phyloP scores from a whole-genome alignment of 495 filamentous ascomycete genomes.

The Parathielavia hyrcaniae region DNA sequence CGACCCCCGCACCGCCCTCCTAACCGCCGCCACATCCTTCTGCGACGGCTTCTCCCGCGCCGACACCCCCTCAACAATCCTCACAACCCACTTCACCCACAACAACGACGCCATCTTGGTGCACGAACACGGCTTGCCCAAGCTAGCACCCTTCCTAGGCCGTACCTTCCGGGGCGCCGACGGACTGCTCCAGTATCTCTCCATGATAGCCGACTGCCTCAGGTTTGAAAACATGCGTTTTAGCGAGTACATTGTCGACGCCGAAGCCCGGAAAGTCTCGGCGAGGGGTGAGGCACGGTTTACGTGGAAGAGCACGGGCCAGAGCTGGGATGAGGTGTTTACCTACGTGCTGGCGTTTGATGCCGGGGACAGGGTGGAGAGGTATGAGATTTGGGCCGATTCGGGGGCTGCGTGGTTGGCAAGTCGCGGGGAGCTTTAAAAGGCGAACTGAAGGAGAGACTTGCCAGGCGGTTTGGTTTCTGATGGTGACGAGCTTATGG shows the following conservation, averaged over 20 bases:
- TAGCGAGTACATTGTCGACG: slow-evolving; percentile 48
- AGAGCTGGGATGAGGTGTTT: slow-evolving; percentile 56
- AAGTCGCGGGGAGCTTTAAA: slow-evolving; percentile 38
- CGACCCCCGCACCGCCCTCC: slow-evolving; percentile 34
- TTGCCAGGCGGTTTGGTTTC: not conserved
- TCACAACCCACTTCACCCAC: slow-evolving; percentile 46
- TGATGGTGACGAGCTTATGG: not conserved
- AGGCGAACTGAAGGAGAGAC: slow-evolving; percentile 10
- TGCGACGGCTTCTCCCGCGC: slow-evolving; percentile 43
- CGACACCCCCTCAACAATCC: slow-evolving; percentile 32
- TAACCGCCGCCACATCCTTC: slow-evolving; percentile 41
- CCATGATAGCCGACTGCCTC: slow-evolving; percentile 36
- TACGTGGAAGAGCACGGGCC: slow-evolving; percentile 43
- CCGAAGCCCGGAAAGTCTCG: slow-evolving; percentile 37
- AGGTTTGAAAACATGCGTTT: slow-evolving; percentile 48
- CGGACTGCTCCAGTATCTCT: slow-evolving; percentile 47
- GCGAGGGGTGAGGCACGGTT: slow-evolving; percentile 49
- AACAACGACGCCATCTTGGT: slow-evolving; percentile 25
- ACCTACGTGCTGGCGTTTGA: slow-evolving; percentile 50
- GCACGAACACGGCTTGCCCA: slow-evolving; percentile 51
- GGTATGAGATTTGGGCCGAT: slow-evolving; percentile 60
- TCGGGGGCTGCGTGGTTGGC: slow-evolving; percentile 59
- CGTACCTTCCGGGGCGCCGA: slow-evolving; percentile 46
- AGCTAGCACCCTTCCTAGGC: slow-evolving; percentile 53
- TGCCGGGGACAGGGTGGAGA: slow-evolving; percentile 37